Evolutionary conservation across 192 early-diverging fungal species (phyloP).

Genomic region (Coemansia aciculifera): DNA sequence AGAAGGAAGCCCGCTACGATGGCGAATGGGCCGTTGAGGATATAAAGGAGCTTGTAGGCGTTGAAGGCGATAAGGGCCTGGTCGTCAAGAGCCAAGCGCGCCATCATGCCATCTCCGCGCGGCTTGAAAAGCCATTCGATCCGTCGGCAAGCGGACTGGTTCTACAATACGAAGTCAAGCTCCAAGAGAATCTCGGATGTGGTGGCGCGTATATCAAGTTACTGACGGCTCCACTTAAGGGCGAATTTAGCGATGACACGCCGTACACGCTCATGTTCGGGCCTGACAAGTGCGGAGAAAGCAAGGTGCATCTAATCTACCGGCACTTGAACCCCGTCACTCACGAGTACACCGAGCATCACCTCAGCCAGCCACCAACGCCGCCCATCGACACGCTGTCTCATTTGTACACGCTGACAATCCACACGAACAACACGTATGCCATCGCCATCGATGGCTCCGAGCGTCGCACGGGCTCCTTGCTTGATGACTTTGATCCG

Average conservation of each 20-base stretch:
- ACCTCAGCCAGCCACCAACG: slow-evolving; percentile 66
- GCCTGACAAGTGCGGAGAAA: slow-evolving; percentile 90
- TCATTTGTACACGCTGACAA: slow-evolving; percentile 81
- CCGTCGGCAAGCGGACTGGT: slow-evolving; percentile 74
- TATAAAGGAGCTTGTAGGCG: slow-evolving; percentile 56
- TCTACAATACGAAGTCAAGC: slow-evolving; percentile 90
- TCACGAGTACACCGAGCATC: slow-evolving; percentile 83
- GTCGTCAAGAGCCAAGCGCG: slow-evolving; percentile 79
- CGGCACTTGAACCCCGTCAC: slow-evolving; percentile 85
- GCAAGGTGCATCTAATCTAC: slow-evolving; percentile 94
- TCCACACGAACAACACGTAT: slow-evolving; percentile 80
- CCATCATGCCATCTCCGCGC: slow-evolving; percentile 84
- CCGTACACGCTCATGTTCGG: slow-evolving; percentile 94
- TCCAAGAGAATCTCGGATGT: slow-evolving; percentile 65
- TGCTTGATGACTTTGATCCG: slow-evolving; percentile 78
- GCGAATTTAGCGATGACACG: slow-evolving; percentile 76
- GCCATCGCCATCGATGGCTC: slow-evolving; percentile 76
- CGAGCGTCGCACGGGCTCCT: slow-evolving; percentile 63
- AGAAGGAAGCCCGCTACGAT: slow-evolving; percentile 54
- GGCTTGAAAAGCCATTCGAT: slow-evolving; percentile 69
- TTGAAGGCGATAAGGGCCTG: slow-evolving; percentile 73
- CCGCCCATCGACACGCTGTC: slow-evolving; percentile 68
- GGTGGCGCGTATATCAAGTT: slow-evolving; percentile 95
- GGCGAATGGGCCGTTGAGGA: slow-evolving; percentile 85
- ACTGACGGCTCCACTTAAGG: slow-evolving; percentile 54